Base-by-base conservation (phyloP, 164 flowering plant genomes). In the Macadamia integrifolia region DNA sequence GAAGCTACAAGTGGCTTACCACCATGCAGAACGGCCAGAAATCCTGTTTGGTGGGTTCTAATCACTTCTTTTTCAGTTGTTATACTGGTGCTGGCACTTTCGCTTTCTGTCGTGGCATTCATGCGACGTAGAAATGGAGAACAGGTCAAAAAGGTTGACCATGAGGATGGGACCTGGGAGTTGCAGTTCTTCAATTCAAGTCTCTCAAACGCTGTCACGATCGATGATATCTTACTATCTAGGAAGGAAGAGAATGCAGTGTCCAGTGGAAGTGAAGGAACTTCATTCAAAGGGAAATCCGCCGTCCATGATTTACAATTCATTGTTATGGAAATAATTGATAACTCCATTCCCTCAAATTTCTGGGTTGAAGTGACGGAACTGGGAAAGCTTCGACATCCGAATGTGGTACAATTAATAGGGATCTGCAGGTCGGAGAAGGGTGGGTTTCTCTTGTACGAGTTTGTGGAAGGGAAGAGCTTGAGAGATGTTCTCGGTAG, bases 81-180 rank as follows among this genome's bases (percentile, higher is more conserved):
- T 12, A 60, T 86, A 18, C 55, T 61, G 0, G 58, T 77, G 15
- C 48, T 80, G 1, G 68, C 40, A 2, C 18, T 81, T 23, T 60
- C 74, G 15, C 40, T 61, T 30, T 68, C 58, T 11, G 28, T 72
- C 1, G 6, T 72, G 0, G 55, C 78, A 6, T 49, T 68, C 56
- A 30, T 82, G 23, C 71, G 80, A 29, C 42, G 76, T 42, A 65
- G 79, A 52, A 76, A 64, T 3, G 71, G 60, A 7, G 44, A 42
- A 35, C 75, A 65, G 77, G 65, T 58, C 5, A 80, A 75, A 42
- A 78, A 73, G 23, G 80, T 83, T 9, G 86, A 84, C 59, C 76
- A 62, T 31, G 86, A 87, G 70, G 79, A 83, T 13, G 84, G 87
- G 0, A 63, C 69, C 0, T 87, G 96, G 93, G 82, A 84, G 58